Percentiles rank a stretch among this genome's conserved stretches.
These are phyloP conservation scores for Mediolabrus comicus DNA, from an alignment of 108 stramenopile genomes.

Conservation along the genomic window DNA sequence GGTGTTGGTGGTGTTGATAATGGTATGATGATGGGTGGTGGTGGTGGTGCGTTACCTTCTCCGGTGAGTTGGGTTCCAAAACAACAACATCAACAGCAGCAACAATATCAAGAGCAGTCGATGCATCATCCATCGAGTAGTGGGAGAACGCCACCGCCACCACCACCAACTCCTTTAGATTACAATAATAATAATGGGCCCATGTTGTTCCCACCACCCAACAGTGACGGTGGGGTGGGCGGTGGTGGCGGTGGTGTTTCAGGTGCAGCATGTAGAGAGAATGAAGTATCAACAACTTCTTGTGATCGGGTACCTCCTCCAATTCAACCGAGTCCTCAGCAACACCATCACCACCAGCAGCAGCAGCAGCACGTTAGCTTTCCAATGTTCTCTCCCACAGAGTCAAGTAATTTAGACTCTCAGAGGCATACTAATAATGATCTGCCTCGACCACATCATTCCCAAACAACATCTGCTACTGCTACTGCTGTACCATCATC, in stretches of 20 bases:
- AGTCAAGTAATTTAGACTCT: not conserved
- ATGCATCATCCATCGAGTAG: no score
- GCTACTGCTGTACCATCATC: no score
- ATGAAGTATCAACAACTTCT: not conserved
- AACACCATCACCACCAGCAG: not conserved
- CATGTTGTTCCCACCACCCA: not conserved
- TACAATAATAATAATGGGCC: not conserved
- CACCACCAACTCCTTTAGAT: not conserved
- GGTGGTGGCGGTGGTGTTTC: no score
- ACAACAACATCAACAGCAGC: not conserved
- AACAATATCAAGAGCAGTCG: not conserved
- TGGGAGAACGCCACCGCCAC: no score
- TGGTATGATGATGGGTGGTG: not conserved
- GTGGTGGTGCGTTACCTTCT: not conserved
- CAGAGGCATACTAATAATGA: not conserved
- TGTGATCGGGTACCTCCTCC: not conserved
- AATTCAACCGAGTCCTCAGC: not conserved
- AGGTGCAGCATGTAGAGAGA: not conserved
- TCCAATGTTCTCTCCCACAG: not conserved
- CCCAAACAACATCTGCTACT: not conserved
- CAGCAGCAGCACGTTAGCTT: not conserved
- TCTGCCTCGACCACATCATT: not conserved
- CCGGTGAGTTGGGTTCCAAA: not conserved
- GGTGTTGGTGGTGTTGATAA: not conserved
- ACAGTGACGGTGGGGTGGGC: no score